These are phyloP conservation scores for Oidiodendron maius DNA, from an alignment of 495 filamentous ascomycete genomes.

Conservation along the genomic window DNA sequence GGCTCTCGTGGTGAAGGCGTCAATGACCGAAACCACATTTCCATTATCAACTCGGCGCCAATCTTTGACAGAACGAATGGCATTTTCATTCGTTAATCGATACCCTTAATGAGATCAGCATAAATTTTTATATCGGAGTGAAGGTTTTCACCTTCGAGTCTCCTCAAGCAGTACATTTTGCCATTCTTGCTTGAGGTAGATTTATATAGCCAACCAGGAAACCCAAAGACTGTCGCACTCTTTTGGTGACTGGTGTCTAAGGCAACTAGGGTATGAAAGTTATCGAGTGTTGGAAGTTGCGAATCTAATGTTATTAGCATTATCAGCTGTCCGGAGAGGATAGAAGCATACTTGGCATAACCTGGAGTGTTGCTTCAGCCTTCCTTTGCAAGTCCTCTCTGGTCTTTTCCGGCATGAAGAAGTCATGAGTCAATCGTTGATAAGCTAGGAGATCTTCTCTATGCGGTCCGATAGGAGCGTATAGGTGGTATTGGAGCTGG, in stretches of 20 bases:
- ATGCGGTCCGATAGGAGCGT: slow-evolving; percentile 80
- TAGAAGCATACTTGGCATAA: slow-evolving; percentile 63
- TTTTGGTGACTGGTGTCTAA: slow-evolving; percentile 77
- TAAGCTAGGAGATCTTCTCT: slow-evolving; percentile 71
- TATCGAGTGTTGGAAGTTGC: slow-evolving; percentile 70
- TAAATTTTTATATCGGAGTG: not conserved
- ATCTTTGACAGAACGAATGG: slow-evolving; percentile 77
- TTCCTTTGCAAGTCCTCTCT: slow-evolving; percentile 89
- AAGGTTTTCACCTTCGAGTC: slow-evolving; percentile 62
- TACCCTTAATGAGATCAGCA: slow-evolving; percentile 43
- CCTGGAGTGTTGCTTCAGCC: slow-evolving; percentile 75
- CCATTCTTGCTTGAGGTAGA: slow-evolving; percentile 86
- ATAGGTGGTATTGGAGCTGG: slow-evolving; percentile 85
- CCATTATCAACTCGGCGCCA: slow-evolving; percentile 85
- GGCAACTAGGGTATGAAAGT: slow-evolving; percentile 88
- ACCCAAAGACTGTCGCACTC: slow-evolving; percentile 70
- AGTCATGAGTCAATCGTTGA: slow-evolving; percentile 78
- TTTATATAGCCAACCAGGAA: slow-evolving; percentile 90
- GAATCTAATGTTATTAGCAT: slow-evolving; percentile 33
- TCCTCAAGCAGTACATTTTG: slow-evolving; percentile 72
- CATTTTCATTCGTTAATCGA: slow-evolving; percentile 80
- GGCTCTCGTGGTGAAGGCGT: slow-evolving; percentile 86
- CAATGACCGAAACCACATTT: slow-evolving; percentile 79
- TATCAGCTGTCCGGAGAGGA: not conserved
- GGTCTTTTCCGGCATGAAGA: slow-evolving; percentile 80